phyloP scores from a whole-genome alignment of 2,329 filamentous ascomycete genomes.

The Pseudogymnoascus sp. region DNA sequence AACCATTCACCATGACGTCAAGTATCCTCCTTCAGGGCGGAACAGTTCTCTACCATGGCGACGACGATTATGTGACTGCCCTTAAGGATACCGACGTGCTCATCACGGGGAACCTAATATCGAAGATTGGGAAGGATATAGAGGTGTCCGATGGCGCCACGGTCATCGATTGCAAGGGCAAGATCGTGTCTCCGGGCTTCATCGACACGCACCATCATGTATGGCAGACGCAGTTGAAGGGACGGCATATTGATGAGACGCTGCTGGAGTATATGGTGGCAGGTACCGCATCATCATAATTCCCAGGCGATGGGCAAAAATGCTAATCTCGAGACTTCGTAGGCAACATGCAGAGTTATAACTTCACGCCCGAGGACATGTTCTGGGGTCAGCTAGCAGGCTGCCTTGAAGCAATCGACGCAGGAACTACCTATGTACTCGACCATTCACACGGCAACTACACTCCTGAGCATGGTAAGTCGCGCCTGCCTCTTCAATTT shows the following conservation, averaged over 20 bases:
- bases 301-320: neutral
- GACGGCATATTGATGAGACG: conserved; percentile 31
- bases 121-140: conserved; percentile 26
- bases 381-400: conserved; percentile 39
- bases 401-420: conserved; percentile 33
- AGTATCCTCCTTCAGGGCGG: conserved; percentile 30
- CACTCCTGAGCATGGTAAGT: conserved; percentile 26
- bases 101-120: conserved; percentile 27
- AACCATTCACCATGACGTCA: neutral
- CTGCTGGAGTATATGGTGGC: conserved; percentile 36
- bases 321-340: neutral
- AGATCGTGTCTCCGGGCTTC: conserved; percentile 30
- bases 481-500: conserved; percentile 6
- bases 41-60: conserved; percentile 29
- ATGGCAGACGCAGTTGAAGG: conserved; percentile 31
- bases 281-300: conserved; percentile 21
- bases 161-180: conserved; percentile 31
- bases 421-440: conserved; percentile 36
- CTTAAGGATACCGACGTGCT: conserved; percentile 22
- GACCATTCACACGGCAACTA: conserved; percentile 32
- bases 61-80: conserved; percentile 25
- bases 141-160: conserved; percentile 12
- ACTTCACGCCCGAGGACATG: conserved; percentile 35
- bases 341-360: conserved; percentile 32
- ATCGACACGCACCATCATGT: conserved; percentile 30